A percentile compares a stretch with the other conserved stretches of the same genome.
Conservation (phyloP, 2,329 filamentous ascomycete species). For the Sporothrix pallida region DNA sequence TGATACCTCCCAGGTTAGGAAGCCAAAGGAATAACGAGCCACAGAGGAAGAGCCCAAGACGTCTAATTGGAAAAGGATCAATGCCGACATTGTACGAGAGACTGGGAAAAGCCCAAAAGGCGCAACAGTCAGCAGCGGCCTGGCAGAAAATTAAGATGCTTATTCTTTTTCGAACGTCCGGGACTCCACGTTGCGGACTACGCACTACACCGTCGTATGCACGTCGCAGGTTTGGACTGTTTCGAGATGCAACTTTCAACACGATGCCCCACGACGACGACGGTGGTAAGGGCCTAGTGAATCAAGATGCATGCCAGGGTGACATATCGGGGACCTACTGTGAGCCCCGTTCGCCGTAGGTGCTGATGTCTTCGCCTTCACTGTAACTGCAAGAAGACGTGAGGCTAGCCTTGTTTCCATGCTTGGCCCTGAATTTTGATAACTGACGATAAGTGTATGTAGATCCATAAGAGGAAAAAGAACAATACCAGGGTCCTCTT, state of each 20-base stretch:
- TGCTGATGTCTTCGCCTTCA: neutral
- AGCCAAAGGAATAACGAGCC: neutral
- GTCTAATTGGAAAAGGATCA: neutral
- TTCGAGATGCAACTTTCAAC: neutral
- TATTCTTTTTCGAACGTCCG: neutral
- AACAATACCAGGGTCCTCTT: neutral
- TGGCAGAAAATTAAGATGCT: neutral
- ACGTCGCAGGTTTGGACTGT: neutral
- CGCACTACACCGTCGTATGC: neutral
- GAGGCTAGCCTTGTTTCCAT: neutral
- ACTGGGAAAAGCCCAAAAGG: neutral
- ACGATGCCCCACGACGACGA: neutral
- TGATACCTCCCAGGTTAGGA: neutral
- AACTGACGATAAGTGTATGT: neutral
- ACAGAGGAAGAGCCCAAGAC: neutral
- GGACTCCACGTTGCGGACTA: constrained; percentile 3
- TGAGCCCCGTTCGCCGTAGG: neutral
- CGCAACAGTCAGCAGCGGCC: neutral
- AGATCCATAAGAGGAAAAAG: neutral
- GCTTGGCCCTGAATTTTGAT: neutral
- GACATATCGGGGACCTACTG: neutral
- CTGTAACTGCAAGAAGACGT: neutral
- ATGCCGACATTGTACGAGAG: neutral
- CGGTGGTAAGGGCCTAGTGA: neutral
- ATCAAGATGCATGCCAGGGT: neutral